Base-by-base conservation (phyloP, 2,329 filamentous ascomycete genomes). In the Fusarium brevicatenulatum region DNA sequence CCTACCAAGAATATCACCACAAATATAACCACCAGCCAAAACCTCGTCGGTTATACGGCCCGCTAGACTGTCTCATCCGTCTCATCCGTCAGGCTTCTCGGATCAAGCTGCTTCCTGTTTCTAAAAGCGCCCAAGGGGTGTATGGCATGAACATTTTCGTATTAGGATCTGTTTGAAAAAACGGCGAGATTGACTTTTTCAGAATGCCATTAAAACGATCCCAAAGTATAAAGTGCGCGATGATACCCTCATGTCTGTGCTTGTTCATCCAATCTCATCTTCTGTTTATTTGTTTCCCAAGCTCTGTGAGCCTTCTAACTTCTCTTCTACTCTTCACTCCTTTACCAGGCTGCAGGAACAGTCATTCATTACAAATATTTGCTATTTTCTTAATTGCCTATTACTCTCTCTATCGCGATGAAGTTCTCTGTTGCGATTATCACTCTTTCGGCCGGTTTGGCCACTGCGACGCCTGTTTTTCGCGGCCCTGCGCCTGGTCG, bases 381-480 rank as follows among this genome's bases (percentile, higher is more conserved):
- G 10, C 44, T 25, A 54, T 18, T 30, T 30, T 34, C 3, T 30
- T 37, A 40, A 25, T 59, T 34, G 21, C 5, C 7, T 39, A 25
- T 18, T 11, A 54, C n/a, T 36, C 21, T 37, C 36, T 8, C 19
- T 32, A 23, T 32, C 16, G 68, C 28, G 18, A 68, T 68, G 65
- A 68, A 68, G 54, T 47, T 68, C 19, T 62, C 65, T 13, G 32
- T 30, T 4, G 54, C 54, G 2, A 25, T 66, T 6, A 13, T 67
- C n/a, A 49, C 63, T 25, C n/a, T 68, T 21, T 68, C 47, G 5
- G 39, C 59, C 9, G 65, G 36, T 25, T 23, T 52, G 4, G 65
- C 65, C 2, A 47, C 54, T 18, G 65, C 65, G 16, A 62, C 65
- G 2, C 65, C 65, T 4, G 63, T 68, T 1, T 67, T 68, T 21